phyloP scores from a whole-genome alignment of 2,329 filamentous ascomycete genomes.

The Stemphylium beticola region DNA sequence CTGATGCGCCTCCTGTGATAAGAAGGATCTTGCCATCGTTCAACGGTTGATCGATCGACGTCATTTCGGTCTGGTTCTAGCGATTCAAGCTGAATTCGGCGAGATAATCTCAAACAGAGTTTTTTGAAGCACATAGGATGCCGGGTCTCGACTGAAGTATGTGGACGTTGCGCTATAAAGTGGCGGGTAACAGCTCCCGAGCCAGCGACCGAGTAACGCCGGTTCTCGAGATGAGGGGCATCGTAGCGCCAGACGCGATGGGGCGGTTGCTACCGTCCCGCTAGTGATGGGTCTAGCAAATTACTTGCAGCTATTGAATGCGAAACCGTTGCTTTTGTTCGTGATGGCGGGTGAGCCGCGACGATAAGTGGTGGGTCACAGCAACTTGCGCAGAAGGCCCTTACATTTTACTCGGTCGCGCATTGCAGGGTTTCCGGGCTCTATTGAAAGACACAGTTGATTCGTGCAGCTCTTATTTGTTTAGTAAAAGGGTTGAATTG shows the following conservation, averaged over 20 bases:
- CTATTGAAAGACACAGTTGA: too few species aligned
- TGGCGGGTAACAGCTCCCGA: neutral
- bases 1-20: conserved; percentile 47
- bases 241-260: neutral
- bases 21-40: conserved; percentile 41
- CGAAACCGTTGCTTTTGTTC: too few species aligned
- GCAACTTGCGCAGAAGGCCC: too few species aligned
- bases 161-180: neutral
- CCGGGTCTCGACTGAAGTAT: neutral
- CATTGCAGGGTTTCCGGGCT: too few species aligned
- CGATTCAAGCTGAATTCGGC: neutral
- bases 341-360: too few species aligned
- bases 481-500: too few species aligned
- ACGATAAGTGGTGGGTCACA: too few species aligned
- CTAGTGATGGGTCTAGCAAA: too few species aligned
- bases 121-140: neutral
- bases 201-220: neutral
- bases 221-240: neutral
- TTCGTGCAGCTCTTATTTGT: too few species aligned
- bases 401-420: too few species aligned
- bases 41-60: conserved; percentile 39
- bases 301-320: too few species aligned
- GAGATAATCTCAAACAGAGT: neutral
- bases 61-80: neutral
- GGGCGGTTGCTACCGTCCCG: neutral